Evolutionary conservation across 768 basidiomycete genomes (phyloP), one percentile per base, ranked within the genome.

Genomic region (Tulasnella sp.): DNA sequence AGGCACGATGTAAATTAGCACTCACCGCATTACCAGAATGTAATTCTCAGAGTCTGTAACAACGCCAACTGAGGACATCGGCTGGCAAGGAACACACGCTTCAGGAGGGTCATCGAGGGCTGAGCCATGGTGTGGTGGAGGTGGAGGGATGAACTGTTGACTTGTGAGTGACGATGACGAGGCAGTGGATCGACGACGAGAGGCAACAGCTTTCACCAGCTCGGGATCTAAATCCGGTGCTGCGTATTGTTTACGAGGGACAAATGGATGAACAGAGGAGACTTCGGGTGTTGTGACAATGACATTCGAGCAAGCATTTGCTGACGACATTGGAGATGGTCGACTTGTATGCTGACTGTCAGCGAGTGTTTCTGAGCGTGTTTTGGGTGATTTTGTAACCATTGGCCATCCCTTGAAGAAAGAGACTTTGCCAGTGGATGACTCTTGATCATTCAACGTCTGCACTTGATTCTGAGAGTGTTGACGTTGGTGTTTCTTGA

Each of bases 361-460:
- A 46, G 29, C 22, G 28, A 20, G 24, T 46, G 28, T 32, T 33
- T 29, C 45, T 46, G 45, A 33, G 45, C 20, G 35, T 46, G 31
- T 29, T 28, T 28, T 33, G 45, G 49, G 49, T 22, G 49, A 29
- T 43, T 41, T 51, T 19, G 39, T 16, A 19, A 42, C 29, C 16
- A 51, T 40, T 31, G 49, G 49, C 49, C 49, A 51, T 42, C 49
- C 49, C 22, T 34, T 28, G 40, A 51, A 51, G 39, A 42, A 42
- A 25, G 35, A 51, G 15, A 45, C 27, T 5, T 5, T 16, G 6
- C 9, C n/a, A 25, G 29, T 19, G 16, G 39, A 40, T 39, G 20
- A 22, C 45, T 31, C 25, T 41, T 27, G 49, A 32, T 32, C 40
- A 51, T 10, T 39, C 22, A 29, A 29, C 29, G 24, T 29, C 40